These are phyloP conservation scores for Abrus pulchellus DNA, from an alignment of 306 rosid genomes.

Conservation along the genomic window DNA sequence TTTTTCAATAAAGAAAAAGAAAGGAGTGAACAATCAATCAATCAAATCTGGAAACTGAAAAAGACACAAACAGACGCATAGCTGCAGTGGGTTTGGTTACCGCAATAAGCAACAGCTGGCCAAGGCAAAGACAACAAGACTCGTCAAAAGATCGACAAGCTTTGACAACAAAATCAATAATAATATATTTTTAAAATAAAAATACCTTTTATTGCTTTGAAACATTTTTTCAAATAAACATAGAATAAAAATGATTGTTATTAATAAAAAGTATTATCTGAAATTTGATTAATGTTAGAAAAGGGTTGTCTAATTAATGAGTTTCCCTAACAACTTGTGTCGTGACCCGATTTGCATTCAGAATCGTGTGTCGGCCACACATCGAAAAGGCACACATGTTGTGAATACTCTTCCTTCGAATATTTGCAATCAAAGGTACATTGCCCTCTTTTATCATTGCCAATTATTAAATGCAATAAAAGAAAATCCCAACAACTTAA, in stretches of 20 bases:
- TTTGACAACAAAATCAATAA: not conserved
- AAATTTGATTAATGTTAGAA: too few relatives aligned
- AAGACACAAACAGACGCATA: not conserved
- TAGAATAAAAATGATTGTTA: too few relatives aligned
- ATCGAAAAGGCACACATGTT: not conserved
- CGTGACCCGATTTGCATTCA: slow-evolving; percentile 16
- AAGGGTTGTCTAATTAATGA: not conserved
- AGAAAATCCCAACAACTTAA: not conserved
- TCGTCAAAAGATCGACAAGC: not conserved
- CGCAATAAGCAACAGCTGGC: not conserved
- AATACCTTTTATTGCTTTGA: too few relatives aligned
- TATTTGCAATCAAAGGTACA: not conserved
- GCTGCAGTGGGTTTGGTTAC: slow-evolving; percentile 4
- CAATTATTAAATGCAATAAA: not conserved
- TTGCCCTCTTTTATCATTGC: slow-evolving; percentile 1
- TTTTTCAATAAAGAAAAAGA: too few relatives aligned
- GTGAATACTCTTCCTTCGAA: slow-evolving; percentile 25
- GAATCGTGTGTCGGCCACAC: slow-evolving; percentile 45
- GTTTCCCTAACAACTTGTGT: slow-evolving; percentile 24
- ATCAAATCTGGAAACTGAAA: slow-evolving; percentile 30
- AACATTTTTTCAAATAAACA: too few relatives aligned
- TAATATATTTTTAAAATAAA: too few relatives aligned
- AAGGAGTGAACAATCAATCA: slow-evolving; percentile 35
- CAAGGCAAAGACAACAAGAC: not conserved
- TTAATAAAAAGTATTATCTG: too few relatives aligned